Evolutionary conservation across 805 yeast genomes (phyloP).

Genomic region (Nakazawaea holstii): DNA sequence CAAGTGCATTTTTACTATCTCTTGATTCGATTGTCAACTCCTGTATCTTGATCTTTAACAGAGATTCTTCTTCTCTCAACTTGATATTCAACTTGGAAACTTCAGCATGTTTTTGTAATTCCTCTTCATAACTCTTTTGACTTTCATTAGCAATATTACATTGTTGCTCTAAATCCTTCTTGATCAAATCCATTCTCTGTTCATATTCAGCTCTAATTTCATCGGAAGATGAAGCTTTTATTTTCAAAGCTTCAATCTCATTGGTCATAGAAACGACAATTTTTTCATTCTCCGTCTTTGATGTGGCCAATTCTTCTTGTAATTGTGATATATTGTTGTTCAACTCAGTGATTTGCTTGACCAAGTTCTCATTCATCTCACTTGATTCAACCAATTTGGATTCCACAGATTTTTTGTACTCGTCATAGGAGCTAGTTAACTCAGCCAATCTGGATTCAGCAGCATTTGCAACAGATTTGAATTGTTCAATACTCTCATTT

Average conservation of each 20-base stretch:
- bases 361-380: slow-evolving; percentile 13
- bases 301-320: slow-evolving; percentile 17
- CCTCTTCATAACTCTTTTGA: slow-evolving; percentile 51
- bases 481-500: slow-evolving; percentile 52
- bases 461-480: slow-evolving; percentile 55
- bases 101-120: slow-evolving; percentile 50
- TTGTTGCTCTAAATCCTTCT: slow-evolving; percentile 37
- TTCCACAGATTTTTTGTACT: slow-evolving; percentile 24
- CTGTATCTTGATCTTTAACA: slow-evolving; percentile 23
- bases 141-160: slow-evolving; percentile 39
- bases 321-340: slow-evolving; percentile 17
- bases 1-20: slow-evolving; percentile 27
- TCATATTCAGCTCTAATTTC: slow-evolving; percentile 25
- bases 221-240: slow-evolving; percentile 19
- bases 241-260: slow-evolving; percentile 13
- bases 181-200: slow-evolving; percentile 23
- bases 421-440: slow-evolving; percentile 50
- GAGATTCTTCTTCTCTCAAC: slow-evolving; percentile 17
- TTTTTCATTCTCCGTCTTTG: slow-evolving; percentile 14
- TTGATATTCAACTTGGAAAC: slow-evolving; percentile 29
- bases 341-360: slow-evolving; percentile 12
- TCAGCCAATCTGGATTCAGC: slow-evolving; percentile 60
- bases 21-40: slow-evolving; percentile 31
- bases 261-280: slow-evolving; percentile 1
- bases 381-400: not conserved